Evolutionary conservation across 2,329 filamentous ascomycete species (phyloP).

Genomic region (Aspergillus thermomutatus): DNA sequence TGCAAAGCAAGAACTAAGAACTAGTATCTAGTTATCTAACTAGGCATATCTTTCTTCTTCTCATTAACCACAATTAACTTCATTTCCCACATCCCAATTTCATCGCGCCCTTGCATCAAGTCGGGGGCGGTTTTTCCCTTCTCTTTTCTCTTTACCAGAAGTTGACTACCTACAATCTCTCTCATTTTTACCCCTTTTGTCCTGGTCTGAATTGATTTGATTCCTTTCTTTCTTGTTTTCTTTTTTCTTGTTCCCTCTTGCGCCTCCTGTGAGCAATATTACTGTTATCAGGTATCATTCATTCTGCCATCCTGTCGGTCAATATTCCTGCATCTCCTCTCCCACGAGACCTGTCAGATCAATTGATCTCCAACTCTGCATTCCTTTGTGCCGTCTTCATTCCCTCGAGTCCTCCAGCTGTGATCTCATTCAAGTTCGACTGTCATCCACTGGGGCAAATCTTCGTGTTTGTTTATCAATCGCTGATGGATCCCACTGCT

Average conservation of each 20-base stretch:
- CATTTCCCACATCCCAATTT: neutral
- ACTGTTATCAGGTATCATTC: neutral
- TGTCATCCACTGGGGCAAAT: neutral
- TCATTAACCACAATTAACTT: neutral
- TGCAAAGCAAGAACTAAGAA: neutral
- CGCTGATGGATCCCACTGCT: constrained; percentile 14
- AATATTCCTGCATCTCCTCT: constrained; percentile 38
- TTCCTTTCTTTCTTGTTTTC: constrained; percentile 6
- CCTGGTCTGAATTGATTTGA: neutral
- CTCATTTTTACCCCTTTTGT: constrained; percentile 6
- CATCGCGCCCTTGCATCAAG: neutral
- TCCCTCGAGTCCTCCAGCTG: neutral
- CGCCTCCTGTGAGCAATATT: neutral
- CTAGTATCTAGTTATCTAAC: too few species aligned
- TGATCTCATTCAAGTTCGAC: neutral
- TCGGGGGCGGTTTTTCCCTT: neutral
- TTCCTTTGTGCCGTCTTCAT: neutral
- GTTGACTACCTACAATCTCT: neutral
- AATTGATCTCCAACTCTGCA: neutral
- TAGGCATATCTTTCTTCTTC: neutral
- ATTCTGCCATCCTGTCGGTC: neutral
- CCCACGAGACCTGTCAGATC: neutral
- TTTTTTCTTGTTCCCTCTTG: neutral
- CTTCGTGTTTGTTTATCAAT: neutral
- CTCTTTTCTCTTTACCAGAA: neutral